Evolutionary conservation across 208 protist genomes (phyloP), one percentile per base, ranked within the genome.

Genomic region (Plasmodiophora brassicae): DNA sequence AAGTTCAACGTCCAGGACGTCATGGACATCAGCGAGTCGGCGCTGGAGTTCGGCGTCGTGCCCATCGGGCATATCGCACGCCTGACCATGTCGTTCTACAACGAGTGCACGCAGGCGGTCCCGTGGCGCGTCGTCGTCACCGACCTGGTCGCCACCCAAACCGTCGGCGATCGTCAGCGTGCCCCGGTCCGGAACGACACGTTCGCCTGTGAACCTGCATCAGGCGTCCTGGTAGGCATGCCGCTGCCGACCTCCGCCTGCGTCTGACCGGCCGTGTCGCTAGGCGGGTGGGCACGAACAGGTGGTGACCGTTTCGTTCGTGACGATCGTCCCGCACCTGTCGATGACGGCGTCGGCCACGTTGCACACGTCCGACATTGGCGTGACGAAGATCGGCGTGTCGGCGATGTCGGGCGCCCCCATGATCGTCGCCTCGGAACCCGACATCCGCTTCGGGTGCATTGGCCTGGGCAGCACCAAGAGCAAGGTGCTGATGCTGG

Each of bases 1-100:
- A 5, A 32, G n/a, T 78, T 78, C 65, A 78, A 78, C n/a, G 65
- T 78, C n/a, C 65, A 78, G 14, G 65, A 78, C n/a, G n/a, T 78
- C 5, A 5, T 78, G 14, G 65, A 78, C 32, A 78, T 78, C n/a
- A 78, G 41, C n/a, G 65, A 78, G 65, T 14, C 14, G 32, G 32
- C 32, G 5, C 65, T 78, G n/a, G 65, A 78, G 20, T 78, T 78
- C n/a, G 65, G 65, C 5, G n/a, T 32, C 14, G 65, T 78, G 20
- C 65, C 65, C 10, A 44, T 14, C n/a, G 10, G 10, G 65, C 5
- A 78, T 14, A 78, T 38, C 5, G 14, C 32, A 32, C 14, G 41
- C 5, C 14, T 78, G 65, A 8, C 65, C 5, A 78, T 78, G 32
- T 36, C 65, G n/a, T 78, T 78, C 65, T 38, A 78, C 14, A 78